Base-by-base conservation (phyloP, 78 protist species). In the Salpingoeca rosetta region DNA sequence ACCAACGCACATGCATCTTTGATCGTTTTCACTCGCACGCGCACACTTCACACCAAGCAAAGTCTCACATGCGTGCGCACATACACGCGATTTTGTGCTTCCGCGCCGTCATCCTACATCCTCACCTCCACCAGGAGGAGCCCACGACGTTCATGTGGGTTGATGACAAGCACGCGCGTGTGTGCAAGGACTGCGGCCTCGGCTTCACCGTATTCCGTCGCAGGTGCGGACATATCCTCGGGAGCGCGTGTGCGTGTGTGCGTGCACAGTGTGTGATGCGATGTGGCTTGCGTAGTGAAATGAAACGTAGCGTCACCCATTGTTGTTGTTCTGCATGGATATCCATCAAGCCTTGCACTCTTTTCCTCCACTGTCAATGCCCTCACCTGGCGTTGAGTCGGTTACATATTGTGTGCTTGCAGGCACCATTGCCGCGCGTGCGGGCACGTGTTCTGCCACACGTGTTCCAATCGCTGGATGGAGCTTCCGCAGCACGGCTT, bases 381-480 rank as follows among this genome's bases (percentile, higher is more conserved):
- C n/a, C n/a, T n/a, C n/a, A n/a, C n/a, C n/a, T n/a, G n/a, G n/a
- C n/a, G n/a, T n/a, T n/a, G n/a, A n/a, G n/a, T n/a, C n/a, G n/a
- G n/a, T n/a, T n/a, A n/a, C n/a, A n/a, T n/a, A n/a, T n/a, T n/a
- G n/a, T n/a, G n/a, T n/a, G n/a, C 31, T 7, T 51, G 75, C 7
- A 3, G 80, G 74, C 87, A 84, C 41, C 87, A 84, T 56, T 84
- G 87, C 28, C 81, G 87, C n/a, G 39, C n/a, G 22, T 84, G 87
- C 74, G 87, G 87, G 74, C 36, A 76, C 65, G 24, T 84, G 45
- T n/a, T 76, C 25, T 84, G 87, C 82, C 3, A 3, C 7, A 1
- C 75, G 3, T 65, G 75, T 51, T 51, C 65, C 17, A 7, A 51
- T 7, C 65, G 65, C 31, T 17, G 65, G 31, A 7, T 51, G 65